Percentiles rank a stretch among this genome's conserved stretches.
phyloP scores from a whole-genome alignment of 2,329 filamentous ascomycete species.

The Fusarium torulosum region DNA sequence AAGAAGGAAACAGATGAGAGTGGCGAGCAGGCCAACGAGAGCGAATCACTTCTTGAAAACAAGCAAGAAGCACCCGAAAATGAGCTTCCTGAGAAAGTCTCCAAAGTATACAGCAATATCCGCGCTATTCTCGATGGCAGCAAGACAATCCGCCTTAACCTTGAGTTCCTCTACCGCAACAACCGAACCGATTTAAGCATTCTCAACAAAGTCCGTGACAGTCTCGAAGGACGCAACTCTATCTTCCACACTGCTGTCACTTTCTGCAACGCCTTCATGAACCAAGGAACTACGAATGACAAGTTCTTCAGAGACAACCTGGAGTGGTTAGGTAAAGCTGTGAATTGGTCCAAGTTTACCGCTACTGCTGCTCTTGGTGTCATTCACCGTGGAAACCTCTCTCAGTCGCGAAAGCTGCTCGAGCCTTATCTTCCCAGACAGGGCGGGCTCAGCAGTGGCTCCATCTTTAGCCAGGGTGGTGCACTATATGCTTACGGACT shows the following conservation, averaged over 20 bases:
- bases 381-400: conserved; percentile 94
- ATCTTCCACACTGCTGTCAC: conserved; percentile 99
- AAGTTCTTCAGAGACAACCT: conserved; percentile 98
- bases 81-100: conserved; percentile 64
- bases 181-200: conserved; percentile 94
- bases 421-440: conserved; percentile 92
- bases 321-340: conserved; percentile 97
- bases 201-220: conserved; percentile 96
- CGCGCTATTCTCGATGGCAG: conserved; percentile 83
- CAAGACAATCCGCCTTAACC: conserved; percentile 92
- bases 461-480: conserved; percentile 95
- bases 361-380: conserved; percentile 96
- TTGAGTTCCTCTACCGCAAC: conserved; percentile 96
- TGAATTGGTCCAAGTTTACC: conserved; percentile 99
- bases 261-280: conserved; percentile 99
- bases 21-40: conserved; percentile 59
- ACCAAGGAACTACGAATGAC: conserved; percentile 97
- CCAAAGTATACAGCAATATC: conserved; percentile 72
- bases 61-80: conserved; percentile 68
- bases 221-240: conserved; percentile 93
- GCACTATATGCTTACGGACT: conserved; percentile 95
- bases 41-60: conserved; percentile 62
- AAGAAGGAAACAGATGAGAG: conserved; percentile 61
- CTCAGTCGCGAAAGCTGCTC: conserved; percentile 91
- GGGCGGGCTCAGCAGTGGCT: conserved; percentile 80